phyloP scores from a whole-genome alignment of 345 rosid genomes.

The Pugionium cornutum region DNA sequence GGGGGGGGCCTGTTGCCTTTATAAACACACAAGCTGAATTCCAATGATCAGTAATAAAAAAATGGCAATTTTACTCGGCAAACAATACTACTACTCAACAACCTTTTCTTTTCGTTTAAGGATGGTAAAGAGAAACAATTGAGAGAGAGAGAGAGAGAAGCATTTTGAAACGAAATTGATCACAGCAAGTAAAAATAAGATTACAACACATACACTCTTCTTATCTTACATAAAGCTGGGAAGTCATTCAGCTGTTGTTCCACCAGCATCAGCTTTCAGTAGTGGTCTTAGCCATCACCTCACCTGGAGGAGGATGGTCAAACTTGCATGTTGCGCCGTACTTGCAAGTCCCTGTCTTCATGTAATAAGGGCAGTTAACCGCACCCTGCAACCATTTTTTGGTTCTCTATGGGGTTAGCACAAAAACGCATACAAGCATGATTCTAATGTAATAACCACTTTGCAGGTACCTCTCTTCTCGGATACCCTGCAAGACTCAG shows the following conservation, averaged over 20 bases:
- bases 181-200: constrained; percentile 12
- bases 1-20: constrained; percentile 5
- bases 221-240: constrained; percentile 35
- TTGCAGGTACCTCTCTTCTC: constrained; percentile 73
- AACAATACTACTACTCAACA: constrained; percentile 21
- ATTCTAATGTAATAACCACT: constrained; percentile 5
- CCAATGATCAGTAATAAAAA: not conserved
- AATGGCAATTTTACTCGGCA: constrained; percentile 7
- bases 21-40: constrained; percentile 1
- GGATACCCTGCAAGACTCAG: constrained; percentile 94
- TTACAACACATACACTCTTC: constrained; percentile 34
- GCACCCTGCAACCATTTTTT: constrained; percentile 56
- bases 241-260: constrained; percentile 34
- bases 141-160: not conserved
- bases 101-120: constrained; percentile 20
- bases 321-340: constrained; percentile 80
- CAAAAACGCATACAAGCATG: constrained; percentile 12
- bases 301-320: constrained; percentile 97
- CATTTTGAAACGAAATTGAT: constrained; percentile 13
- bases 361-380: constrained; percentile 79
- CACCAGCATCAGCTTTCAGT: constrained; percentile 41
- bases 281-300: constrained; percentile 60
- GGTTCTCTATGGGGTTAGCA: constrained; percentile 7
- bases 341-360: constrained; percentile 94
- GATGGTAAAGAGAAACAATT: constrained; percentile 1